Evolutionary conservation across 345 rosid species (phyloP), one percentile per base, ranked within the genome.

Genomic region (Lepidium didymum): DNA sequence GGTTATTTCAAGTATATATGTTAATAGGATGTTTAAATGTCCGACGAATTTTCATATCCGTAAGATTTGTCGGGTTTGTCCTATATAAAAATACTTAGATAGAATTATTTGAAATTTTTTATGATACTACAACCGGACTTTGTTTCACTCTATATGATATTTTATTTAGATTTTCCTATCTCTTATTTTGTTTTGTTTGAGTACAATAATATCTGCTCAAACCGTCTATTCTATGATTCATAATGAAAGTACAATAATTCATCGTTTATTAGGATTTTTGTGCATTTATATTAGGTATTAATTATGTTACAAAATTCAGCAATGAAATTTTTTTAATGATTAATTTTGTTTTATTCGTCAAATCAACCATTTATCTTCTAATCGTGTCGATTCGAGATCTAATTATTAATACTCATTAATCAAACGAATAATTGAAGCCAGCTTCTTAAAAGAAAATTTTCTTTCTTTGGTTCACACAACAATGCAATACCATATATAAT

Each of bases 401-500:
- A 41, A 13, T 53, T 37, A n/a, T 47, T 40, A 43, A 53, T 21
- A 51, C n/a, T n/a, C 41, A 14, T 37, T 19, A 33, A 7, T 19
- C 25, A 13, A 70, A 62, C 16, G 50, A 47, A 27, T 52, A 52
- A 42, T 35, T 11, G 13, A 53, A 62, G 36, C 21, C 46, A 53
- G 57, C 16, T 25, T 35, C 31, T 5, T 29, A 23, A 23, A 46
- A 37, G 1, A 38, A 70, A 7, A 33, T 35, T 18, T 23, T 8
- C 19, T n/a, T 14, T 35, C 46, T 68, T 57, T 31, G 25, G 23
- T 51, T 46, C 62, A 62, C 69, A 62, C 75, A 25, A 62, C 40
- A 23, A 44, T 44, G 44, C 60, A 62, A 35, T 53, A 71, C 50
- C 19, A 72, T 12, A 34, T 37, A 51, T 54, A 54, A 35, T 62